Percentiles rank a stretch among this genome's conserved stretches.
These are phyloP conservation scores for Exophiala aquamarina DNA, from an alignment of 2,329 filamentous ascomycete species.

Conservation along the genomic window DNA sequence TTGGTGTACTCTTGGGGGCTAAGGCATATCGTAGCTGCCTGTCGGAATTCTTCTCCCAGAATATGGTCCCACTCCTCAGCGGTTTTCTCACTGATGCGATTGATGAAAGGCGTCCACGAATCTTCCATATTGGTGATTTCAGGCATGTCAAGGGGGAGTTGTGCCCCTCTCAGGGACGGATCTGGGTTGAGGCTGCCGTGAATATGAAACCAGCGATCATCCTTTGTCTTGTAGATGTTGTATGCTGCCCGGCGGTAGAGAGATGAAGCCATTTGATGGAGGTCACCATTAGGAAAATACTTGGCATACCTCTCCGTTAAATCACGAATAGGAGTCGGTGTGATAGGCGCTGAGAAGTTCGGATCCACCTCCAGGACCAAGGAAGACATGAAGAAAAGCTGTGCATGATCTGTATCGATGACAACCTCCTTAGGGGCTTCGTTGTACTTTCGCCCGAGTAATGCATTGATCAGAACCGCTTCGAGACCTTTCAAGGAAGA, in stretches of 20 bases:
- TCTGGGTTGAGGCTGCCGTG: slow-evolving; percentile 49
- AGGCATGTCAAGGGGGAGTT: slow-evolving; percentile 33
- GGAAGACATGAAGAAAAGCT: slow-evolving; percentile 9
- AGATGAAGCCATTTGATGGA: slow-evolving; percentile 9
- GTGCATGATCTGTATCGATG: slow-evolving; percentile 13
- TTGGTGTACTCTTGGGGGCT: slow-evolving; percentile 37
- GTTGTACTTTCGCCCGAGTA: slow-evolving; percentile 6
- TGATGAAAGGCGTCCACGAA: slow-evolving; percentile 33
- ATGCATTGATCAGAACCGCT: slow-evolving; percentile 4
- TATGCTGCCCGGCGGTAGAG: slow-evolving; percentile 19
- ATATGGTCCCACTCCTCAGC: slow-evolving; percentile 34
- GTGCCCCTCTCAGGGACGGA: slow-evolving; percentile 38
- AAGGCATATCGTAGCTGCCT: slow-evolving; percentile 42
- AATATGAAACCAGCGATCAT: slow-evolving; percentile 47
- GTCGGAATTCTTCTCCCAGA: slow-evolving; percentile 38
- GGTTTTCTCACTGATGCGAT: slow-evolving; percentile 35
- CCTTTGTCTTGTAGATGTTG: slow-evolving; percentile 49
- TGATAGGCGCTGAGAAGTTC: background rate
- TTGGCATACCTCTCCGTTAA: slow-evolving; percentile 2
- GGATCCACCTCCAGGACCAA: slow-evolving; percentile 6
- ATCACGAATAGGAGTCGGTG: slow-evolving; percentile 7
- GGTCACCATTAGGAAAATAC: slow-evolving; percentile 13
- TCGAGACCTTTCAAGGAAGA: slow-evolving; percentile 7
- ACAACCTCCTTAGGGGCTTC: slow-evolving; percentile 5
- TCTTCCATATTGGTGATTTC: slow-evolving; percentile 31